phyloP scores from a whole-genome alignment of 176 grass and related monocot species.

The Juncus effusus region DNA sequence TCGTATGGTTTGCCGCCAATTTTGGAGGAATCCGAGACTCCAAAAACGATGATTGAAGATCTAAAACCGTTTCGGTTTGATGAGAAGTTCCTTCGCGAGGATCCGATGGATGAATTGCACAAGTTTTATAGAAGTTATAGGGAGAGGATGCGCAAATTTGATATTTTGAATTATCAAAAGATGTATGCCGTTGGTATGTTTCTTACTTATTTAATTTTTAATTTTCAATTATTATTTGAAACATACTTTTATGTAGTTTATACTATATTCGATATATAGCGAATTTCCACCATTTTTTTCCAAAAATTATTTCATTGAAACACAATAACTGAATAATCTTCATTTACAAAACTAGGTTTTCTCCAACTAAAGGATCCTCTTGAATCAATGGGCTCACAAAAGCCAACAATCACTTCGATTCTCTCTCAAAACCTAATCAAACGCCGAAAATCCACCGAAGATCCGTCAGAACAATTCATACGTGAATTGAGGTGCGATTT shows the following conservation, averaged over 20 bases:
- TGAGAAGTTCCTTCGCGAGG: constrained; percentile 69
- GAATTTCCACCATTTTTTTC: background rate
- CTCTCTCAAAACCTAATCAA: constrained; percentile 60
- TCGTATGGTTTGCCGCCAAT: constrained; percentile 69
- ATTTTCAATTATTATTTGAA: background rate
- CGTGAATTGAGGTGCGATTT: constrained; percentile 71
- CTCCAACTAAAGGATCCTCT: constrained; percentile 68
- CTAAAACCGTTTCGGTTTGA: constrained; percentile 86
- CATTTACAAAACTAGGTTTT: constrained; percentile 48
- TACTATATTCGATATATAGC: background rate
- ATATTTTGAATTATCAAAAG: constrained; percentile 88
- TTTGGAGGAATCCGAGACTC: constrained; percentile 73
- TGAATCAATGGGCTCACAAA: constrained; percentile 44
- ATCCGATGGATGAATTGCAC: constrained; percentile 82
- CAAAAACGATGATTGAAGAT: constrained; percentile 63
- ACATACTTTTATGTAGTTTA: background rate
- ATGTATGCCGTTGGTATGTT: constrained; percentile 89
- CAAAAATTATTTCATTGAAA: background rate
- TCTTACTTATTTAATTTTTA: background rate
- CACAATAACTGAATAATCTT: background rate
- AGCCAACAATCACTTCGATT: constrained; percentile 61
- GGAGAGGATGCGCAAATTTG: constrained; percentile 96
- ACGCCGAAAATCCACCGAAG: constrained; percentile 38
- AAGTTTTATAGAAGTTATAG: constrained; percentile 96
- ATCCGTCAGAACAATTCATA: constrained; percentile 63